Percentiles rank a stretch among this genome's conserved stretches.
phyloP scores from a whole-genome alignment of 805 yeast species.

The Monosporozyma servazzii region DNA sequence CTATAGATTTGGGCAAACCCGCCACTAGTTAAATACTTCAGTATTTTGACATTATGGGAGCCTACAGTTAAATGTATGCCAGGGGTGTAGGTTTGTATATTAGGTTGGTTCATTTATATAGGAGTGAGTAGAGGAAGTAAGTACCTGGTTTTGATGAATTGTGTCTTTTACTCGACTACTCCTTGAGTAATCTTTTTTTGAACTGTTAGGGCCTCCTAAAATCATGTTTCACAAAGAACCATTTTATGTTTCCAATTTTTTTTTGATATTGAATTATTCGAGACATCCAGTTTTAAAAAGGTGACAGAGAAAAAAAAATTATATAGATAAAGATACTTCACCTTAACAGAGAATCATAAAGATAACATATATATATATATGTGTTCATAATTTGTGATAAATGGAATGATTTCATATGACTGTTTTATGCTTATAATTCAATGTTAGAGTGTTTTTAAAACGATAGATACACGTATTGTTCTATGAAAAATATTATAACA shows the following conservation, averaged over 20 bases:
- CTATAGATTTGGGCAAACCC: conserved; percentile 95
- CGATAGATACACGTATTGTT: too few relatives aligned
- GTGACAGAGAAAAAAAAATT: neutral
- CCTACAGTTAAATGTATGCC: conserved; percentile 81
- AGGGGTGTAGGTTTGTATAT: conserved; percentile 56
- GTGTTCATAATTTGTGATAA: too few relatives aligned
- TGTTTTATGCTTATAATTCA: too few relatives aligned
- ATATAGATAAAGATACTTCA: neutral
- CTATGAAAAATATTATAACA: too few relatives aligned
- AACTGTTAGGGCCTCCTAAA: neutral
- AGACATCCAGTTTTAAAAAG: neutral
- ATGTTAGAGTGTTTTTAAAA: too few relatives aligned
- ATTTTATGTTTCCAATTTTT: neutral
- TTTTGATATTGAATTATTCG: neutral
- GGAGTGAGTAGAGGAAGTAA: neutral
- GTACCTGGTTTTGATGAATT: neutral
- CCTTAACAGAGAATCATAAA: too few relatives aligned
- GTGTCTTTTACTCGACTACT: neutral
- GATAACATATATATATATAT: too few relatives aligned
- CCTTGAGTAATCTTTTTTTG: neutral
- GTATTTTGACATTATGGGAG: conserved; percentile 60
- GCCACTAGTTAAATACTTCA: conserved; percentile 73
- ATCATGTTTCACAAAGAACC: neutral
- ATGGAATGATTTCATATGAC: too few relatives aligned
- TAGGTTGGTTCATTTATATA: conserved; percentile 37